phyloP scores from a whole-genome alignment of 1,284 basidiomycete genomes.

The Tylopilus sp. region DNA sequence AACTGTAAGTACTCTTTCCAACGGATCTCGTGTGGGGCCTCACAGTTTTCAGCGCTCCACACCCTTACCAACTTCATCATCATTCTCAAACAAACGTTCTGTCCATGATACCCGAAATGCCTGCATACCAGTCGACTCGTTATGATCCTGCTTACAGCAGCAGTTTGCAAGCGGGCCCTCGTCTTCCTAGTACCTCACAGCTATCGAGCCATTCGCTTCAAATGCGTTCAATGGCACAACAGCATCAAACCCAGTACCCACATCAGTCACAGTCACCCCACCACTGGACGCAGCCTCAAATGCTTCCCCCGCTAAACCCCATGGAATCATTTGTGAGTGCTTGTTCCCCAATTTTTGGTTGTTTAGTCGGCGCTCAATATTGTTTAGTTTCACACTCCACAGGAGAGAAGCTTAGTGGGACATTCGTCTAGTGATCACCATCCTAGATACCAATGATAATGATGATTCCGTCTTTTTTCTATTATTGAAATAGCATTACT shows the following conservation, averaged over 20 bases:
- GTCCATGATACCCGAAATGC: slow-evolving; percentile 55
- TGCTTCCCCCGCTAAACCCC: slow-evolving; percentile 42
- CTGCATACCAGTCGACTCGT: slow-evolving; percentile 47
- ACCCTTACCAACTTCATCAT: slow-evolving; percentile 35
- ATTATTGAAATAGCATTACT: slow-evolving; percentile 39
- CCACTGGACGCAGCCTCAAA: slow-evolving; percentile 41
- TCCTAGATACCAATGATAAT: slow-evolving; percentile 47
- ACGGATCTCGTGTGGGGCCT: slow-evolving; percentile 7
- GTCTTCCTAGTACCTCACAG: slow-evolving; percentile 38
- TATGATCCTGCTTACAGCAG: slow-evolving; percentile 44
- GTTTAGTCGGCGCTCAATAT: slow-evolving; percentile 13
- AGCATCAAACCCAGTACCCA: slow-evolving; percentile 27
- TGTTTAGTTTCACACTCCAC: slow-evolving; percentile 35
- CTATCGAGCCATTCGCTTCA: slow-evolving; percentile 36
- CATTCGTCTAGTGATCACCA: slow-evolving; percentile 44
- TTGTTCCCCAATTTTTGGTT: not conserved
- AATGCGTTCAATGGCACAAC: slow-evolving; percentile 42
- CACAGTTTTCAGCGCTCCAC: slow-evolving; percentile 26
- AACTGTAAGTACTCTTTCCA: slow-evolving; percentile 39
- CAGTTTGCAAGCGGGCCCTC: slow-evolving; percentile 23
- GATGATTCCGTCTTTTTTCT: slow-evolving; percentile 28
- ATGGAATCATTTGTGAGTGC: slow-evolving; percentile 59
- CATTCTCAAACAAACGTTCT: slow-evolving; percentile 42
- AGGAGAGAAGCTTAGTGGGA: slow-evolving; percentile 51
- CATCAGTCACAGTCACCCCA: slow-evolving; percentile 37